phyloP scores from a whole-genome alignment of 1,284 basidiomycete species.

The Cerioporus squamosus region DNA sequence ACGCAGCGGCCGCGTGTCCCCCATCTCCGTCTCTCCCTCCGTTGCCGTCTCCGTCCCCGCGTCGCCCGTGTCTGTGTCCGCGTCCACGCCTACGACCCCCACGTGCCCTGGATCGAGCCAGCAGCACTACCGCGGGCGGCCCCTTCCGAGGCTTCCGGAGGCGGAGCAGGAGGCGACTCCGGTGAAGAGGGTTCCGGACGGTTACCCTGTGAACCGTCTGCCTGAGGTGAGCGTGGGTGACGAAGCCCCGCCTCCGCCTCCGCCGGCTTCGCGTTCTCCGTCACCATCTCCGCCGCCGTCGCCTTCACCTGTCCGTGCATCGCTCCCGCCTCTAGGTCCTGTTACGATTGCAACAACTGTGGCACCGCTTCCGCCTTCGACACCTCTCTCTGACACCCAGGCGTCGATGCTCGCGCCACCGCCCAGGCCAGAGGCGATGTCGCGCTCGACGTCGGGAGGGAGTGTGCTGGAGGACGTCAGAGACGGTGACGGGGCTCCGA shows the following conservation, averaged over 20 bases:
- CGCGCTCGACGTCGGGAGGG: conserved; percentile 20
- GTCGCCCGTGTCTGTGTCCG: background rate
- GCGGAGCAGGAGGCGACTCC: conserved; percentile 5
- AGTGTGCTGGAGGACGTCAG: conserved; percentile 15
- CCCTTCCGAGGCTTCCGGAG: conserved; percentile 37
- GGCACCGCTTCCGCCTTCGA: background rate
- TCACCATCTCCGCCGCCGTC: background rate
- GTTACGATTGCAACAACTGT: background rate
- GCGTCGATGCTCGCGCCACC: background rate
- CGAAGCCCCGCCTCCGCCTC: conserved; percentile 3
- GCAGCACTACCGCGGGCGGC: conserved; percentile 38
- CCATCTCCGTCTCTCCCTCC: background rate
- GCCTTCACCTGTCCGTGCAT: background rate
- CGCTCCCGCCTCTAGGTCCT: background rate
- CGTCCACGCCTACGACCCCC: background rate
- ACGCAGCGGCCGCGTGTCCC: background rate
- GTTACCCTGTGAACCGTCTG: conserved; percentile 18
- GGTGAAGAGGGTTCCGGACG: conserved; percentile 18
- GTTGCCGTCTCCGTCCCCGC: background rate
- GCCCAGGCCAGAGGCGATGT: conserved; percentile 1
- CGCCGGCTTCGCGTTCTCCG: conserved; percentile 12
- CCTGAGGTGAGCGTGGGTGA: conserved; percentile 1
- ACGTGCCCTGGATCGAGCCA: background rate
- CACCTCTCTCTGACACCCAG: background rate
- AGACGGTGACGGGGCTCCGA: conserved; percentile 8